These are phyloP conservation scores for Colletotrichum echinochloae DNA, from an alignment of 2,329 filamentous ascomycete species.

Conservation along the genomic window DNA sequence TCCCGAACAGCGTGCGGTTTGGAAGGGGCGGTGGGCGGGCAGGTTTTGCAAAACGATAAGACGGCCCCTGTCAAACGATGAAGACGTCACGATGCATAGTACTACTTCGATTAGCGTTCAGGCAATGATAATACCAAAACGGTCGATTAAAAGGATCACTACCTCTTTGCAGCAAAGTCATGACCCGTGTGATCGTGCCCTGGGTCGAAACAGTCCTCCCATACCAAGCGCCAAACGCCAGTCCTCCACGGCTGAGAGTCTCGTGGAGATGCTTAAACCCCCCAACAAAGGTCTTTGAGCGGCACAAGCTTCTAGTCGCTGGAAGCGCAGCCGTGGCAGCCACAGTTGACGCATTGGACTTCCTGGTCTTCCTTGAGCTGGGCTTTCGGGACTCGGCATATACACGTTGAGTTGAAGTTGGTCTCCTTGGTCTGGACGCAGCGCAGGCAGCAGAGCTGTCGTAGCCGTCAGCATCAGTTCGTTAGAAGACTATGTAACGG, in stretches of 20 bases:
- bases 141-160: slow-evolving; percentile 51
- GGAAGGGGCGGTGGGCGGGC: slow-evolving; percentile 66
- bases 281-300: not conserved
- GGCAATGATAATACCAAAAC: slow-evolving; percentile 47
- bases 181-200: slow-evolving; percentile 24
- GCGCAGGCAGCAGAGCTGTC: slow-evolving; percentile 87
- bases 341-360: slow-evolving; percentile 94
- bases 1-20: slow-evolving; percentile 76
- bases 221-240: slow-evolving; percentile 37
- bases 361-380: slow-evolving; percentile 91
- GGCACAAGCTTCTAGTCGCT: slow-evolving; percentile 69
- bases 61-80: slow-evolving; percentile 64
- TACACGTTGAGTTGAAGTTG: slow-evolving; percentile 97
- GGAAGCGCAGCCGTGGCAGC: slow-evolving; percentile 90
- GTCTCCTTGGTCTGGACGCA: slow-evolving; percentile 99
- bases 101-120: slow-evolving; percentile 42
- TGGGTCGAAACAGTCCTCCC: not conserved
- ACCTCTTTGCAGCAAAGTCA: slow-evolving; percentile 48
- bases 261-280: not conserved
- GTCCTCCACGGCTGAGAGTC: slow-evolving; percentile 16
- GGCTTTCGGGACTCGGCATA: slow-evolving; percentile 92
- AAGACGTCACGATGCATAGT: slow-evolving; percentile 38
- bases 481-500: slow-evolving; percentile 43
- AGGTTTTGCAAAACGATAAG: slow-evolving; percentile 61
- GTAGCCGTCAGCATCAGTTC: not conserved